A percentile compares a stretch with the other conserved stretches of the same genome.
These are phyloP conservation scores for Chloropicon primus DNA, from an alignment of 139 green algal species.

Conservation along the genomic window DNA sequence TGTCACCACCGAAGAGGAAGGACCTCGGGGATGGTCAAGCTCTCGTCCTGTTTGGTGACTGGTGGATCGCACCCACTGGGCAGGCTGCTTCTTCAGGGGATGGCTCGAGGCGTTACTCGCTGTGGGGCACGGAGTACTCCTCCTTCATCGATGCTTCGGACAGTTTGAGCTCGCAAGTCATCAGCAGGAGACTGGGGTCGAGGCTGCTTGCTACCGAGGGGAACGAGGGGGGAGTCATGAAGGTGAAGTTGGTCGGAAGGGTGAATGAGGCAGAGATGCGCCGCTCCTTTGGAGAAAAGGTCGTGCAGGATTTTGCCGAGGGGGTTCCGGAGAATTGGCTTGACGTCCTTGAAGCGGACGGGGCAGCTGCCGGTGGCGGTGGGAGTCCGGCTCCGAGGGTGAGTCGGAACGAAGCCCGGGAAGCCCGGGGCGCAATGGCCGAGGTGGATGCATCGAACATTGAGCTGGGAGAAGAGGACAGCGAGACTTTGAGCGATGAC, in stretches of 20 bases:
- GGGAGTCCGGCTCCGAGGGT: too few relatives aligned
- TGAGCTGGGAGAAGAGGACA: too few relatives aligned
- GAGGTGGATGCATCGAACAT: too few relatives aligned
- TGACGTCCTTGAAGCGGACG: neutral
- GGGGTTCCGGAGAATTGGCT: neutral
- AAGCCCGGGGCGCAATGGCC: too few relatives aligned
- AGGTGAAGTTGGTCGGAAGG: neutral
- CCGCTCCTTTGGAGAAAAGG: neutral
- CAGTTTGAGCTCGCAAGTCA: neutral
- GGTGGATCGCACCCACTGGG: neutral
- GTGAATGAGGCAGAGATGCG: neutral
- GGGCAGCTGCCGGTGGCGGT: too few relatives aligned
- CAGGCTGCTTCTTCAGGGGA: too few relatives aligned
- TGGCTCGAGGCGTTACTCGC: neutral
- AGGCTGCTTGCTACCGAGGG: neutral
- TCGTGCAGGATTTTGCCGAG: neutral
- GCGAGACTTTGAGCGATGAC: too few relatives aligned
- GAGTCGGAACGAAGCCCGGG: too few relatives aligned
- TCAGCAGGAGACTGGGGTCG: neutral
- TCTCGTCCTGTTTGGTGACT: neutral
- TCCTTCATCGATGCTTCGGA: neutral
- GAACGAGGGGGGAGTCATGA: neutral
- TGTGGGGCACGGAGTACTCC: neutral
- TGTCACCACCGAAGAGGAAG: neutral
- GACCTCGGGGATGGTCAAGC: neutral